Conservation (phyloP, 176 grass and related monocot species). For the Carex cristatella region DNA sequence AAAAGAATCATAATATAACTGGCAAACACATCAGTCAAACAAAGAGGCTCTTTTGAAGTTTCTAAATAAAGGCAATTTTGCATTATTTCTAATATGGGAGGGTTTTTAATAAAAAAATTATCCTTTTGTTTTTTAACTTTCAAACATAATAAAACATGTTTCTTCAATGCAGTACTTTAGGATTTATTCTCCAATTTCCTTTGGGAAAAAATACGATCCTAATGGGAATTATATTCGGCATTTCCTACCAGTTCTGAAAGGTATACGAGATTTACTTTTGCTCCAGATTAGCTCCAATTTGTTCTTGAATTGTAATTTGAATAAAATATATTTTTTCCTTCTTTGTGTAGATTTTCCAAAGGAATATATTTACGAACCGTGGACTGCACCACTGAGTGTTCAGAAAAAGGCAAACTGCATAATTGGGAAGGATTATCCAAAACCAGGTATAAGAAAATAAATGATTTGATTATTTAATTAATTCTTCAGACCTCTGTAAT, state of each 20-base stretch:
- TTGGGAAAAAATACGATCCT: conserved; percentile 92
- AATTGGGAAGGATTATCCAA: conserved; percentile 79
- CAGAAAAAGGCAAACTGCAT: conserved; percentile 87
- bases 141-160: neutral
- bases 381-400: conserved; percentile 69
- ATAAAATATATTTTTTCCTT: neutral
- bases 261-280: conserved; percentile 26
- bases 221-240: conserved; percentile 74
- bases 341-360: conserved; percentile 69
- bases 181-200: conserved; percentile 86
- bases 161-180: conserved; percentile 47
- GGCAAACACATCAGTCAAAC: neutral
- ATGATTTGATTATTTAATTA: neutral
- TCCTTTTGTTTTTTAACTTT: neutral
- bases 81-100: neutral
- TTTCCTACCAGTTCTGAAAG: conserved; percentile 81
- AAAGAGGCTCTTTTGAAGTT: neutral
- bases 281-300: neutral
- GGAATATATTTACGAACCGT: conserved; percentile 94
- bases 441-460: conserved; percentile 46
- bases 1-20: neutral
- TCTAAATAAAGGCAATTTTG: neutral
- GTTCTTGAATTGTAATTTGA: neutral
- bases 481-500: neutral
- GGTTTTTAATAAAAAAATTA: neutral